These are phyloP conservation scores for Mortierella sp. DNA, from an alignment of 371 early-diverging fungal species.

Conservation along the genomic window DNA sequence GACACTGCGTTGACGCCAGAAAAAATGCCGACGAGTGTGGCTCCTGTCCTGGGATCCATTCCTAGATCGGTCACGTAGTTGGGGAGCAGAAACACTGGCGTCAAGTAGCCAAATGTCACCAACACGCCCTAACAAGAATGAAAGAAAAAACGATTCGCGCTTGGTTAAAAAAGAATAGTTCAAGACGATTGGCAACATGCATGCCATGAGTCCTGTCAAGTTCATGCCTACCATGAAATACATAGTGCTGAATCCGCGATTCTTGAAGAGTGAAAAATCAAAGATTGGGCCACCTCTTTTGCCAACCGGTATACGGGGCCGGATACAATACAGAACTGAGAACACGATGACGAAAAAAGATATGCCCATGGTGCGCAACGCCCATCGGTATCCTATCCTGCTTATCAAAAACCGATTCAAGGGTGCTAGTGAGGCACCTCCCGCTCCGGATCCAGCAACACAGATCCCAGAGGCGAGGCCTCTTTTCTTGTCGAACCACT, in stretches of 20 bases:
- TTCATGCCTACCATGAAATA: constrained; percentile 19
- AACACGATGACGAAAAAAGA: constrained; percentile 53
- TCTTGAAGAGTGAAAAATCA: constrained; percentile 39
- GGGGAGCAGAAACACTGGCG: constrained; percentile 22
- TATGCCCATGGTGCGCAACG: constrained; percentile 60
- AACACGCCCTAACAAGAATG: constrained; percentile 8
- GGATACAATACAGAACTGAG: constrained; percentile 49
- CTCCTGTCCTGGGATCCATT: constrained; percentile 16
- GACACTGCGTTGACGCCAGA: constrained; percentile 60
- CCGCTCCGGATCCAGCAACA: constrained; percentile 76
- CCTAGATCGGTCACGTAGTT: constrained; percentile 48
- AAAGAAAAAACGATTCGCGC: not conserved
- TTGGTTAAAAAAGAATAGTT: not conserved
- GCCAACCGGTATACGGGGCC: constrained; percentile 44
- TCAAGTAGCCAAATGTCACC: constrained; percentile 44
- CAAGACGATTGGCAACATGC: constrained; percentile 2
- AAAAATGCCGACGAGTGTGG: constrained; percentile 53
- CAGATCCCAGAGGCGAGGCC: constrained; percentile 73
- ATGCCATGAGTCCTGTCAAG: not conserved
- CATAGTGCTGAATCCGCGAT: constrained; percentile 35
- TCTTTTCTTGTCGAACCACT: constrained; percentile 65
- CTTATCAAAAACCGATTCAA: constrained; percentile 64
- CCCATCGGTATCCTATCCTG: constrained; percentile 63
- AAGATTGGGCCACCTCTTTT: constrained; percentile 37
- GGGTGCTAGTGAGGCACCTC: constrained; percentile 74